These are phyloP conservation scores for Neonothopanus nambi DNA, from an alignment of 1,284 basidiomycete species.

Conservation along the genomic window DNA sequence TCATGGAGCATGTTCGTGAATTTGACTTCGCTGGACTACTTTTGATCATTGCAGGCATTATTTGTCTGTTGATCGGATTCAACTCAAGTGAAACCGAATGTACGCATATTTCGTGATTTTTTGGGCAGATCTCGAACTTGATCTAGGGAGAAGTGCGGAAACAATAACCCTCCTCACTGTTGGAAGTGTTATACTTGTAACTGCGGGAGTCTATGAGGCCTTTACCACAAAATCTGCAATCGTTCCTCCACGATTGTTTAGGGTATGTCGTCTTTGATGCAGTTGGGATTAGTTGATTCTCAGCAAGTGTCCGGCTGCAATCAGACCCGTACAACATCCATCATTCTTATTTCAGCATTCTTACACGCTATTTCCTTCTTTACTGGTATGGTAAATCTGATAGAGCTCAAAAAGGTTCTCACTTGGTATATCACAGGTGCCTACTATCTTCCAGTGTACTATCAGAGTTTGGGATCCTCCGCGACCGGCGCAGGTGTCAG, in stretches of 20 bases:
- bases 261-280: too few relatives aligned
- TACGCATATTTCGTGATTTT: constrained; percentile 29
- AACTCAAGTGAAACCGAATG: constrained; percentile 71
- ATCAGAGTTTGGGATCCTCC: constrained; percentile 75
- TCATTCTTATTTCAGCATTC: constrained; percentile 63
- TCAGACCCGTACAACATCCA: constrained; percentile 77
- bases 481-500: constrained; percentile 75
- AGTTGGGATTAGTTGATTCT: too few relatives aligned
- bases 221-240: too few relatives aligned
- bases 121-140: too few relatives aligned
- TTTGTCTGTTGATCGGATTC: too few relatives aligned
- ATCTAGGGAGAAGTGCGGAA: constrained; percentile 42
- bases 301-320: too few relatives aligned
- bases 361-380: constrained; percentile 75
- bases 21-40: constrained; percentile 80
- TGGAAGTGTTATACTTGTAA: too few relatives aligned
- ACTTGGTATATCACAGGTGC: constrained; percentile 40
- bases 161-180: constrained; percentile 75
- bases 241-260: too few relatives aligned
- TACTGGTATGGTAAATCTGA: constrained; percentile 33
- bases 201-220: too few relatives aligned
- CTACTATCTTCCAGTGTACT: constrained; percentile 78
- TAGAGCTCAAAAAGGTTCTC: too few relatives aligned
- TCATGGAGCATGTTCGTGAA: constrained; percentile 59
- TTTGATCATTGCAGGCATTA: constrained; percentile 72